Evolutionary conservation across 2,329 filamentous ascomycete genomes (phyloP), one percentile per base, ranked within the genome.

Genomic region (Nemania bipapillata): DNA sequence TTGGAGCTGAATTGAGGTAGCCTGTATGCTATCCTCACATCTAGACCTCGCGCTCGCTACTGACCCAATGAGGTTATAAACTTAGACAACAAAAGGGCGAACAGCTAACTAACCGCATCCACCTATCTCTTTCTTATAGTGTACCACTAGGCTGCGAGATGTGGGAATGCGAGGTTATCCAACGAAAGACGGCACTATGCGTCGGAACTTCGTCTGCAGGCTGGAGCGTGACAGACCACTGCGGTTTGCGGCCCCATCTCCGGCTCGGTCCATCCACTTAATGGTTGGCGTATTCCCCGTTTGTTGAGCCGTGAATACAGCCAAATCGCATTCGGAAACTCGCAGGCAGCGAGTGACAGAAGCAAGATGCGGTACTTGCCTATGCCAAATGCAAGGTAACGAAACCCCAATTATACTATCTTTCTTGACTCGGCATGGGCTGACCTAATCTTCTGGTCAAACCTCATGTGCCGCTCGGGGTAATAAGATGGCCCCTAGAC

Each of bases 331-430:
- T 17, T 20, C 65, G 68, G 68, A 24, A 66, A 53, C 58, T 66
- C 56, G 54, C 68, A 68, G 62, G 37, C 12, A 45, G 26, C 49
- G 22, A 30, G 28, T 40, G 26, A 37, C 3, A 65, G 54, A 65
- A 65, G 62, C 61, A 63, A 70, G 68, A 70, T 70, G 50, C 53
- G 52, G 66, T 35, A 71, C 63, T 49, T 59, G 20, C 26, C 24
- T 37, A 28, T 42, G n/a, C 45, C 17, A 20, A 65, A 53, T 57
- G 45, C 37, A 53, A 57, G 42, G 32, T 62, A 50, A 52, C 17
- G 53, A 58, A 32, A 26, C 22, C 12, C 57, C 30, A 26, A 52
- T n/a, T 28, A 20, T 61, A 22, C 22, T 40, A 32, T 40, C 22
- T 52, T 42, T 40, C 22, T 52, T 55, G 17, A 53, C 45, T 40